A percentile compares a stretch with the other conserved stretches of the same genome.
Conservation (phyloP, 352 stramenopile species). For the Globisporangium abappressorium region DNA sequence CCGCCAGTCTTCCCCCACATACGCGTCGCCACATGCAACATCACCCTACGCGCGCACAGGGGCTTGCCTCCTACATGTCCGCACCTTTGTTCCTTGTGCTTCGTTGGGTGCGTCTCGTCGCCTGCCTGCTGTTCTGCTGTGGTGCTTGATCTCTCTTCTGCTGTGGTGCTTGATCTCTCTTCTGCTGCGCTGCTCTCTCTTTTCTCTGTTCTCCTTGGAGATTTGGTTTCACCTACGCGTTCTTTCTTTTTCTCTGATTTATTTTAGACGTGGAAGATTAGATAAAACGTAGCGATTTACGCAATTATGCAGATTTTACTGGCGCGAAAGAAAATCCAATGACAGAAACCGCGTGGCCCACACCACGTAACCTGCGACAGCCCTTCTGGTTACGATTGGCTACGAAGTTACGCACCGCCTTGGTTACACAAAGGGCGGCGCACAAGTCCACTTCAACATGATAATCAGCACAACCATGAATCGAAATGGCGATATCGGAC, state of each 20-base stretch:
- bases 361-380: not conserved
- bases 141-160: conserved; percentile 12
- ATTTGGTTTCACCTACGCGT: not conserved
- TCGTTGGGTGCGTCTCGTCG: not conserved
- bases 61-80: not conserved
- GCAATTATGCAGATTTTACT: not conserved
- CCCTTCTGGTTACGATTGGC: not conserved
- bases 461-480: not conserved
- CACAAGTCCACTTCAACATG: not conserved
- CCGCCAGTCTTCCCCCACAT: not conserved
- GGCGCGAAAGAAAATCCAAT: not conserved
- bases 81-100: not conserved
- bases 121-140: not conserved
- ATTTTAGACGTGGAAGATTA: not conserved
- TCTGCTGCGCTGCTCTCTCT: conserved; percentile 4
- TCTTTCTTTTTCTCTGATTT: conserved; percentile 2
- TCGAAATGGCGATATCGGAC: not conserved
- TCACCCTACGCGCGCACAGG: not conserved
- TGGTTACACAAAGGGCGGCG: not conserved
- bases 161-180: not conserved
- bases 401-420: not conserved
- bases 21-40: not conserved
- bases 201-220: conserved; percentile 9
- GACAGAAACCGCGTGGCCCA: not conserved
- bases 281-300: not conserved